Evolutionary conservation across 345 rosid genomes (phyloP).

Genomic region (Eucalyptus tenuipes): DNA sequence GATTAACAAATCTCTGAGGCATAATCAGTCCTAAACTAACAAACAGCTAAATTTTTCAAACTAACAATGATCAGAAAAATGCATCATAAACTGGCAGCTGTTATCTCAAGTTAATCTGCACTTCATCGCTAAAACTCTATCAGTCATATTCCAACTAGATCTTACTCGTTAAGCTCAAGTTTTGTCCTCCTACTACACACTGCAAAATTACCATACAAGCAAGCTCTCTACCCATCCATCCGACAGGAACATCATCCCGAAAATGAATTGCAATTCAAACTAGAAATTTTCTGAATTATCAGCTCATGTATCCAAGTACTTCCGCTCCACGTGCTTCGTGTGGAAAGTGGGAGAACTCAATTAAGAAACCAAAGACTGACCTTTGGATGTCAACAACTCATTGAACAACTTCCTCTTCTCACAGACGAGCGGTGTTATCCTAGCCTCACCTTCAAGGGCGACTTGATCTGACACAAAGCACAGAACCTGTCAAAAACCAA

Average conservation of each 20-base stretch:
- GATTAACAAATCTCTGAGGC: not conserved
- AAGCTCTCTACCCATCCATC: not conserved
- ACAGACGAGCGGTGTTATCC: constrained; percentile 73
- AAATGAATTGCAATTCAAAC: not conserved
- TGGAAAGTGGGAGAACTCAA: not conserved
- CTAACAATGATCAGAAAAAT: not conserved
- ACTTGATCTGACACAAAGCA: too few species aligned
- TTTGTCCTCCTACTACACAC: not conserved
- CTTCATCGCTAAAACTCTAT: not conserved
- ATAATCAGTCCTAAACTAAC: not conserved
- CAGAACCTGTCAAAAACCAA: not conserved
- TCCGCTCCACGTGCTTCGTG: not conserved
- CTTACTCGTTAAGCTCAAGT: not conserved
- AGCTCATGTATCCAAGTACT: not conserved
- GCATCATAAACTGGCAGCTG: not conserved
- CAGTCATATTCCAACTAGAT: not conserved
- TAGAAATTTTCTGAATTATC: not conserved
- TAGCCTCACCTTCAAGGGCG: constrained; percentile 8
- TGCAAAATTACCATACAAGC: not conserved
- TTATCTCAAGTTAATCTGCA: not conserved
- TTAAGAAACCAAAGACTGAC: constrained; percentile 12
- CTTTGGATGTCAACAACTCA: constrained; percentile 86
- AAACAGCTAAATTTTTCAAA: not conserved
- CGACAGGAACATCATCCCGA: not conserved
- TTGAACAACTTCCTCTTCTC: constrained; percentile 87